Conservation (phyloP, 208 protist genomes). For the Leishmania tropica region DNA sequence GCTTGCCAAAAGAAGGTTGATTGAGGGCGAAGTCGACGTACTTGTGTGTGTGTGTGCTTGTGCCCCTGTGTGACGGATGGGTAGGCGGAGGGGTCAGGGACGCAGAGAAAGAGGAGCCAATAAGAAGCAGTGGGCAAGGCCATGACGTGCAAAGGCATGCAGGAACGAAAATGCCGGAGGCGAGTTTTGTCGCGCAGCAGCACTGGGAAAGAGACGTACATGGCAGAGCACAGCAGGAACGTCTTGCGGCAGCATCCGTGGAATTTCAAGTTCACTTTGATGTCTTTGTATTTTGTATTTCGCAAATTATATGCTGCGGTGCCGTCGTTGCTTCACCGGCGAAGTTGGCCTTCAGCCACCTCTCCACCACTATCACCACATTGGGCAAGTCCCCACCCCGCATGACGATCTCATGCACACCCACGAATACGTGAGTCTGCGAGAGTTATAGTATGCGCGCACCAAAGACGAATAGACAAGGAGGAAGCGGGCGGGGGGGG, state of each 20-base stretch:
- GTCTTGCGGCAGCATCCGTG: not conserved
- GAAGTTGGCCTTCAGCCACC: not conserved
- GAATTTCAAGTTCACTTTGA: not conserved
- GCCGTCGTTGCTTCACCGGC: not conserved
- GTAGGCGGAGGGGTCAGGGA: not conserved
- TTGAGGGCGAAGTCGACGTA: not conserved
- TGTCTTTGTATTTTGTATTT: constrained; percentile 18
- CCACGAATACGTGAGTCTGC: not conserved
- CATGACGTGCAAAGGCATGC: not conserved
- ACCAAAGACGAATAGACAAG: not conserved
- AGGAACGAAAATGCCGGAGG: not conserved
- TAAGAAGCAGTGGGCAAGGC: not conserved
- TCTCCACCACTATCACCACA: not conserved
- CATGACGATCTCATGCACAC: not conserved
- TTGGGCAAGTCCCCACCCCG: not conserved
- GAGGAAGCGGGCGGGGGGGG: not conserved
- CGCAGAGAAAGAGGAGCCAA: not conserved
- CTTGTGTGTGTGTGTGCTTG: not conserved
- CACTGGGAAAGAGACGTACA: not conserved
- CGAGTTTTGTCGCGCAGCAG: not conserved
- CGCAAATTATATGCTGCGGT: not conserved
- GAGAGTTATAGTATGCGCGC: not conserved
- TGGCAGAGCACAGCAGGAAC: not conserved
- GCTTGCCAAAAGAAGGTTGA: not conserved
- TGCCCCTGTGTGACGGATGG: not conserved